phyloP scores from a whole-genome alignment of 2,329 filamentous ascomycete species.

The Fusarium sp. region DNA sequence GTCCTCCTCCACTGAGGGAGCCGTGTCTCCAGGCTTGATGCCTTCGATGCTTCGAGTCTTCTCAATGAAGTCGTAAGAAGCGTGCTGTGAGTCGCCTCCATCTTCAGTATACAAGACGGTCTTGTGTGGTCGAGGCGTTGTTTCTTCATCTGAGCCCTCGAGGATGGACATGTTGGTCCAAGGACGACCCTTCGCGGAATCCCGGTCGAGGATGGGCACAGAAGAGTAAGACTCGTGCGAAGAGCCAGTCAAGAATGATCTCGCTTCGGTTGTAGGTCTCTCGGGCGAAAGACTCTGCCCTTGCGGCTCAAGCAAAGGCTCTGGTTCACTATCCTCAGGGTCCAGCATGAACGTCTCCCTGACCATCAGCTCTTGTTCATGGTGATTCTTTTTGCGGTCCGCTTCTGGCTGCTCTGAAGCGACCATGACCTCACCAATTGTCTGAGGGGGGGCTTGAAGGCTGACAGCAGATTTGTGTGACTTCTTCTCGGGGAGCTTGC shows the following conservation, averaged over 20 bases:
- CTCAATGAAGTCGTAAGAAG: conserved; percentile 64
- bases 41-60: conserved; percentile 63
- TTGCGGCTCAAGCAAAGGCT: conserved; percentile 29
- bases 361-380: conserved; percentile 55
- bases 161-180: conserved; percentile 68
- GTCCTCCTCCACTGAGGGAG: conserved; percentile 44
- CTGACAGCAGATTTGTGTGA: conserved; percentile 50
- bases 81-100: conserved; percentile 45
- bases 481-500: conserved; percentile 73
- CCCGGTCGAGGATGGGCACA: conserved; percentile 78
- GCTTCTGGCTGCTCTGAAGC: conserved; percentile 40
- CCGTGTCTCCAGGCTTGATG: conserved; percentile 50
- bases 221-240: conserved; percentile 81
- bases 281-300: conserved; percentile 36
- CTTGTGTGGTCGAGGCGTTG: conserved; percentile 37
- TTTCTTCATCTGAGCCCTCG: conserved; percentile 56
- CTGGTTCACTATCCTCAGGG: conserved; percentile 31
- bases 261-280: conserved; percentile 48
- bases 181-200: conserved; percentile 60
- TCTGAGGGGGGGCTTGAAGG: conserved; percentile 33
- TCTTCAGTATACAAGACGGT: conserved; percentile 24
- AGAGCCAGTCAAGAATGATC: conserved; percentile 65
- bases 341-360: conserved; percentile 51
- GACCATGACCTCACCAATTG: conserved; percentile 30
- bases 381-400: conserved; percentile 57